Conservation (phyloP, 345 rosid genomes). For the Brassica rapa region DNA sequence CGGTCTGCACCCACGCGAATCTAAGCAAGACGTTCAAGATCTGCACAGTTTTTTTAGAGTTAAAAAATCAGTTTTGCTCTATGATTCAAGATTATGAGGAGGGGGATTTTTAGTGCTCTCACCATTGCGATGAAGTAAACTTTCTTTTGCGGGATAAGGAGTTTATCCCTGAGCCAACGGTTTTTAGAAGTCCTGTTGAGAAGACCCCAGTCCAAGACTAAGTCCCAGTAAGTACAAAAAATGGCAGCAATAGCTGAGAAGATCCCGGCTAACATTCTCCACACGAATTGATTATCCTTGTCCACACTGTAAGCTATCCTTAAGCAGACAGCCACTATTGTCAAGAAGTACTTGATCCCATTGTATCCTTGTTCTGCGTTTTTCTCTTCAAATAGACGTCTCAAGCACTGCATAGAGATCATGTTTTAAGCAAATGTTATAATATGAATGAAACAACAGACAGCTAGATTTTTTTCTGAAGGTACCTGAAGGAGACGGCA, state of each 20-base stretch:
- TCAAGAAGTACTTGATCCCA: conserved; percentile 58
- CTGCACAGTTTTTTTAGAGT: conserved; percentile 26
- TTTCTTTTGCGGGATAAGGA: conserved; percentile 55
- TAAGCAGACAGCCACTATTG: conserved; percentile 60
- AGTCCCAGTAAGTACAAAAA: conserved; percentile 65
- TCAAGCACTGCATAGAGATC: conserved; percentile 49
- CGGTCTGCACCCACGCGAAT: conserved; percentile 75
- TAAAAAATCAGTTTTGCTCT: not conserved
- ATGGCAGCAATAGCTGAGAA: conserved; percentile 61
- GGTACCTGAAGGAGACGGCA: conserved; percentile 64
- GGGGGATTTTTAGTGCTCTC: conserved; percentile 26
- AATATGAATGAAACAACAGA: not conserved
- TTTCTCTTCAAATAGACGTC: conserved; percentile 66
- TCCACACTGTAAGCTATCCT: conserved; percentile 53
- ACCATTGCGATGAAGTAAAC: conserved; percentile 64
- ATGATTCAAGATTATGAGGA: not conserved
- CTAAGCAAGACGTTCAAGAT: conserved; percentile 55
- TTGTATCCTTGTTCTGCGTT: conserved; percentile 57
- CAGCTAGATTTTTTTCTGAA: not conserved
- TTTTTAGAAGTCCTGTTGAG: conserved; percentile 58
- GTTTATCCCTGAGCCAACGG: conserved; percentile 72
- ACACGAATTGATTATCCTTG: conserved; percentile 18
- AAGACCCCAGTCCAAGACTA: conserved; percentile 74
- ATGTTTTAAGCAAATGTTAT: not conserved
- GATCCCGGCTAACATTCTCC: conserved; percentile 53